Conservation (phyloP, 352 stramenopile genomes). For the Pythium rhizo-oryzae region DNA sequence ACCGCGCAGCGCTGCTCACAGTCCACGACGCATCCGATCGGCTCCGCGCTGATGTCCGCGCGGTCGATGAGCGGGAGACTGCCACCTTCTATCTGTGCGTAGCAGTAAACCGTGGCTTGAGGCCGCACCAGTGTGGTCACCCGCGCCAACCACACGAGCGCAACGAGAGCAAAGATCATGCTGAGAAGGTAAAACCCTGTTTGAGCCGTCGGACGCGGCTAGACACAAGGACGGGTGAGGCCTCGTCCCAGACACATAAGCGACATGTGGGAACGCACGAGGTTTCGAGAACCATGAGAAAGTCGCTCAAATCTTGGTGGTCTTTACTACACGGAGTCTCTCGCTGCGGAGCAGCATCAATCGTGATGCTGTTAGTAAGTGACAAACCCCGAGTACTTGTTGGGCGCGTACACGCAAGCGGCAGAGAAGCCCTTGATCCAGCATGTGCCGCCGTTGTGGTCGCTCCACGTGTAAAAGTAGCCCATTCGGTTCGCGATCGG, state of each 20-base stretch:
- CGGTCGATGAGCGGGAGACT: not conserved
- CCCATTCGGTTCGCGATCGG: not conserved
- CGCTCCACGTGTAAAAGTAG: conserved; percentile 13
- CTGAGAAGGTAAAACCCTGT: too few relatives aligned
- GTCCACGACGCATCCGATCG: not conserved
- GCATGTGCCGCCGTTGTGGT: conserved; percentile 21
- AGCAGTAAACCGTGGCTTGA: not conserved
- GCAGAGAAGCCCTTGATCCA: conserved; percentile 7
- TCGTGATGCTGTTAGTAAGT: not conserved
- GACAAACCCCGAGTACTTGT: not conserved
- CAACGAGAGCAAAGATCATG: too few relatives aligned
- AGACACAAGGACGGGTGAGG: too few relatives aligned
- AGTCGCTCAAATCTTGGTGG: too few relatives aligned
- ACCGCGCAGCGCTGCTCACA: not conserved
- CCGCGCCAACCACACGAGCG: too few relatives aligned
- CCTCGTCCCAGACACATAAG: too few relatives aligned
- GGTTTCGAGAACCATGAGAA: too few relatives aligned
- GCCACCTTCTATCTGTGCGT: not conserved
- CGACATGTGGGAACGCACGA: too few relatives aligned
- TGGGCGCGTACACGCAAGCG: not conserved
- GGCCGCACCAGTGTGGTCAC: too few relatives aligned
- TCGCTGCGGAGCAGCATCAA: too few relatives aligned
- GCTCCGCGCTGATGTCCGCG: not conserved
- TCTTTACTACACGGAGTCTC: too few relatives aligned
- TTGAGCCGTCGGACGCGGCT: too few relatives aligned